Evolutionary conservation across 31 red algal species (phyloP), one percentile per base, ranked within the genome.

Genomic region (Endocladia muricata): DNA sequence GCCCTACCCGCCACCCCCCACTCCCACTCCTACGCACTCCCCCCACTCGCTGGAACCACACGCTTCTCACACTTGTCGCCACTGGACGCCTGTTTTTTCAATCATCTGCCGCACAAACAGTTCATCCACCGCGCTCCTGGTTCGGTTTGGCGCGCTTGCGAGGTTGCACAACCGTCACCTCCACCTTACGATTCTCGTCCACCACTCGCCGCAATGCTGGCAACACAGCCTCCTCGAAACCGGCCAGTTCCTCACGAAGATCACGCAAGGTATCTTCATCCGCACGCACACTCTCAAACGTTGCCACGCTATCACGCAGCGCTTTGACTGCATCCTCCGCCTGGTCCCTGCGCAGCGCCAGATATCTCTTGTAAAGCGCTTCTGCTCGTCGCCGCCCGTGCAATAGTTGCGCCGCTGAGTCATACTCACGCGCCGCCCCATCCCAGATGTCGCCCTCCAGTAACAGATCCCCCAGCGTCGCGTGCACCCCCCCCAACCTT

Each of bases 321-420:
- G 78, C 63, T 7, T 60, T 31, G 22, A 33, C 32, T 3, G 78
- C 78, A 34, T 70, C 52, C 23, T 17, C 34, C 4, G 36, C 35
- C 35, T 54, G 66, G 37, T 82, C 78, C 37, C 78, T 3, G 39
- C 78, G 49, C 64, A 82, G 25, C 32, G 78, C 63, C 66, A 82
- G 29, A 36, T 82, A 82, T 59, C 23, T 13, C 32, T 82, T 82
- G 55, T 82, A 68, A 54, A 82, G 55, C 41, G 39, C 58, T 55
- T 82, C 78, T 1, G 78, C 78, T n/a, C 38, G 49, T 1, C 36
- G 13, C 13, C 78, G 78, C 32, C 78, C 78, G n/a, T 61, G 52
- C 35, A 57, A 70, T 23, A 82, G 15, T 19, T 40, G 17, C 19
- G 42, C 52, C 7, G 65, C 78, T 52, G 43, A 72, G 22, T 52